A percentile compares a stretch with the other conserved stretches of the same genome.
These are phyloP conservation scores for Harrya chromipes DNA, from an alignment of 768 basidiomycete genomes.

Conservation along the genomic window DNA sequence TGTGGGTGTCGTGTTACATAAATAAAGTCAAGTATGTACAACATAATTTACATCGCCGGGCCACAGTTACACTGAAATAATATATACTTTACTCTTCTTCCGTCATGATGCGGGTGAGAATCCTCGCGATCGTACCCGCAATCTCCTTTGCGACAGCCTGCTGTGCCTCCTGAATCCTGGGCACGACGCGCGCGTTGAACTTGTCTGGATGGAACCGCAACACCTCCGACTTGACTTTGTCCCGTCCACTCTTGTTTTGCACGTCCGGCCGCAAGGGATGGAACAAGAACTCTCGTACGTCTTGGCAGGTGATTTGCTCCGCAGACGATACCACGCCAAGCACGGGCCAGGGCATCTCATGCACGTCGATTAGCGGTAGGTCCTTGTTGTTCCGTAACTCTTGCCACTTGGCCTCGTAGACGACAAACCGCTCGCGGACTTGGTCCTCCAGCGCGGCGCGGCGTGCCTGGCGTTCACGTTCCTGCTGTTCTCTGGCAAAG, in stretches of 20 bases:
- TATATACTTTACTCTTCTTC: slow-evolving; percentile 5
- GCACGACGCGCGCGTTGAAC: slow-evolving; percentile 37
- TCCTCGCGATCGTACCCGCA: slow-evolving; percentile 38
- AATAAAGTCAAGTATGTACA: too few relatives aligned
- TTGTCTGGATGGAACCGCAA: slow-evolving; percentile 58
- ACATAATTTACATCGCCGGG: too few relatives aligned
- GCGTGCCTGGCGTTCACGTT: slow-evolving; percentile 18
- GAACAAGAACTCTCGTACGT: slow-evolving; percentile 40
- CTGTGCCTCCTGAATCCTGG: slow-evolving; percentile 34
- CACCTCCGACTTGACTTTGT: slow-evolving; percentile 42
- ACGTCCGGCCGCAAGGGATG: slow-evolving; percentile 31
- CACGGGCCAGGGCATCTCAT: slow-evolving; percentile 46
- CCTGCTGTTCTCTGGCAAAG: slow-evolving; percentile 9
- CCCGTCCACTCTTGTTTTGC: slow-evolving; percentile 33
- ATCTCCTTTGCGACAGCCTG: slow-evolving; percentile 33
- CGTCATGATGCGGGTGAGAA: slow-evolving; percentile 38
- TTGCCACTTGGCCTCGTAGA: slow-evolving; percentile 39
- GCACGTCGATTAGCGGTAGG: slow-evolving; percentile 24
- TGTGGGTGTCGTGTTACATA: too few relatives aligned
- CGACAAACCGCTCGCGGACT: slow-evolving; percentile 9
- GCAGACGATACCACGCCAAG: slow-evolving; percentile 20
- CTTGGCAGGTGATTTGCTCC: slow-evolving; percentile 35
- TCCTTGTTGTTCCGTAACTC: slow-evolving; percentile 27
- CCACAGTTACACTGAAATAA: too few relatives aligned
- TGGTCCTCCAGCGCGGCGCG: slow-evolving; percentile 7